Conservation (phyloP, 2,329 filamentous ascomycete species). For the Tolypocladium tropicale region DNA sequence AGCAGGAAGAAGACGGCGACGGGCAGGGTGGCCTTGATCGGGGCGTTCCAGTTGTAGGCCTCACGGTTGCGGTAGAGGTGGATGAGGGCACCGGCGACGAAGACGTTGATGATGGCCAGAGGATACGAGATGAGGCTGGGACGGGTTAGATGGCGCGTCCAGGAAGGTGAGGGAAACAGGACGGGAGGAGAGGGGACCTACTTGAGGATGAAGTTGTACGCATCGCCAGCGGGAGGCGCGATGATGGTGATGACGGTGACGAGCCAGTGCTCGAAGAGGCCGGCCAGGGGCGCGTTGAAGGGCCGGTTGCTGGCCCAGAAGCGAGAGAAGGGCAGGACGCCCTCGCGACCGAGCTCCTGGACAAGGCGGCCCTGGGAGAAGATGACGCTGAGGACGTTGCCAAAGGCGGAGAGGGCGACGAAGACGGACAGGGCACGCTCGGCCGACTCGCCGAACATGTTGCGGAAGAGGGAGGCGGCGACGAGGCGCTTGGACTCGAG, state of each 20-base stretch:
- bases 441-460: conserved; percentile 42
- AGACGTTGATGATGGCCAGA: conserved; percentile 46
- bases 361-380: conserved; percentile 59
- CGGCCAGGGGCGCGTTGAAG: conserved; percentile 51
- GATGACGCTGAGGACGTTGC: conserved; percentile 57
- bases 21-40: conserved; percentile 42
- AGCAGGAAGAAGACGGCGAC: conserved; percentile 48
- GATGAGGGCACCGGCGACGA: conserved; percentile 41
- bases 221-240: conserved; percentile 56
- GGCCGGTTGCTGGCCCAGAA: conserved; percentile 56
- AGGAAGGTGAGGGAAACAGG: neutral
- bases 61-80: conserved; percentile 40
- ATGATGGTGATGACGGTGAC: conserved; percentile 57
- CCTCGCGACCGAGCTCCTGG: conserved; percentile 56
- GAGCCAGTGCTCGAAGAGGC: conserved; percentile 53
- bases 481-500: conserved; percentile 39
- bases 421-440: conserved; percentile 54
- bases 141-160: neutral
- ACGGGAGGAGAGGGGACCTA: conserved; percentile 17
- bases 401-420: conserved; percentile 57
- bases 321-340: conserved; percentile 51
- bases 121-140: conserved; percentile 53
- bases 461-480: conserved; percentile 44
- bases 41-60: conserved; percentile 40
- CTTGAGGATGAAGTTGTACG: conserved; percentile 54